Evolutionary conservation across 1,139 yeast genomes (phyloP).

Genomic region (Suhomyces terraborum): DNA sequence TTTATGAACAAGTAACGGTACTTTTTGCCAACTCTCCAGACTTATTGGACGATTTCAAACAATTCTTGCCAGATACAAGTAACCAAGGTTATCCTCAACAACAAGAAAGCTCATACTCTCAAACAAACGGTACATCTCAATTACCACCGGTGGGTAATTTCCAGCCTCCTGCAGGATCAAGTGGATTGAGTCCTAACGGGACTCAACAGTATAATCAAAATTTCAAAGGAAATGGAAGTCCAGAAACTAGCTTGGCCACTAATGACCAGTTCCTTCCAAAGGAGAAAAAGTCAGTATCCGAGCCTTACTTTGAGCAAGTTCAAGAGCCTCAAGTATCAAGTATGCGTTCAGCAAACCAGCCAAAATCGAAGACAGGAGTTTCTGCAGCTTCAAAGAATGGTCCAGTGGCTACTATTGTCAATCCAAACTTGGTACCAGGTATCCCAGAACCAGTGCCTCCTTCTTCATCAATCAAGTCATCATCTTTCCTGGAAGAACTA

Average conservation of each 20-base stretch:
- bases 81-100: slow-evolving; percentile 34
- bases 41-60: slow-evolving; percentile 88
- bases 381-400: slow-evolving; percentile 21
- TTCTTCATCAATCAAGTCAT: slow-evolving; percentile 49
- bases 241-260: slow-evolving; percentile 14
- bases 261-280: slow-evolving; percentile 17
- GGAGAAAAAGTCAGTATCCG: slow-evolving; percentile 35
- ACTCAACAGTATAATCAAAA: slow-evolving; percentile 15
- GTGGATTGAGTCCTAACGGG: slow-evolving; percentile 33
- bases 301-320: slow-evolving; percentile 36
- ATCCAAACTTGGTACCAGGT: slow-evolving; percentile 79
- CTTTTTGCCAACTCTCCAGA: slow-evolving; percentile 94
- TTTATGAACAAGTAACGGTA: slow-evolving; percentile 87
- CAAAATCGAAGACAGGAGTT: slow-evolving; percentile 7
- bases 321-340: slow-evolving; percentile 59
- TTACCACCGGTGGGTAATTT: slow-evolving; percentile 96
- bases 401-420: slow-evolving; percentile 27
- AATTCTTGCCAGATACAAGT: slow-evolving; percentile 89
- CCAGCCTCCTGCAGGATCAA: slow-evolving; percentile 67
- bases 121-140: slow-evolving; percentile 45
- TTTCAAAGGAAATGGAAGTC: slow-evolving; percentile 13
- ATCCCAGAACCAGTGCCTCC: slow-evolving; percentile 86
- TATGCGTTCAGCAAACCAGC: slow-evolving; percentile 40
- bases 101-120: slow-evolving; percentile 22
- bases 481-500: slow-evolving; percentile 78